These are phyloP conservation scores for Aspergillus brunneoviolaceus DNA, from an alignment of 2,329 filamentous ascomycete species.

Conservation along the genomic window DNA sequence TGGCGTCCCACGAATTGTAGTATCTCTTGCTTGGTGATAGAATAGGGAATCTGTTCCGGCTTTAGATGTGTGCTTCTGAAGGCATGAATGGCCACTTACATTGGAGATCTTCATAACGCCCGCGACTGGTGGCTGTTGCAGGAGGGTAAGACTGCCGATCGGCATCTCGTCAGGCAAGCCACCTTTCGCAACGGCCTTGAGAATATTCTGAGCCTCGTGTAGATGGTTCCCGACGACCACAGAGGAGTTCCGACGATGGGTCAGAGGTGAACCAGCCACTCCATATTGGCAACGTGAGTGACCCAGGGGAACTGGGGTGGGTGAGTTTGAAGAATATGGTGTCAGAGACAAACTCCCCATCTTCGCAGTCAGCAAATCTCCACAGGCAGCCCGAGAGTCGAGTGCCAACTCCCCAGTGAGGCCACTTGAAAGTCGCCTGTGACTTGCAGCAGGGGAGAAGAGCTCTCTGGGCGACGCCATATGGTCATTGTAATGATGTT, in stretches of 20 bases:
- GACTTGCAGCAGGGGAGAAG: background rate
- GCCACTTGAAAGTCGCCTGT: background rate
- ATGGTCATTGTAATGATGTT: background rate
- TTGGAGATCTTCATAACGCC: slow-evolving; percentile 40
- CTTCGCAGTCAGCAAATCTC: background rate
- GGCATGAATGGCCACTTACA: slow-evolving; percentile 26
- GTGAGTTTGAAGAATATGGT: background rate
- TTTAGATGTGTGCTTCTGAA: slow-evolving; percentile 5
- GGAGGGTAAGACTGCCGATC: slow-evolving; percentile 27
- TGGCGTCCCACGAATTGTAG: slow-evolving; percentile 48
- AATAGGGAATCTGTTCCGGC: slow-evolving; percentile 48
- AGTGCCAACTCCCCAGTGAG: background rate
- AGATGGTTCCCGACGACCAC: background rate
- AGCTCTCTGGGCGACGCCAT: background rate
- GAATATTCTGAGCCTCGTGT: background rate
- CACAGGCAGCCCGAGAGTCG: background rate
- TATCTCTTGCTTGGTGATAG: slow-evolving; percentile 51
- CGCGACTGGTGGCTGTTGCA: slow-evolving; percentile 19
- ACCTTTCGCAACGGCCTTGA: slow-evolving; percentile 15
- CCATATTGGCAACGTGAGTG: background rate
- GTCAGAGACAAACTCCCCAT: background rate
- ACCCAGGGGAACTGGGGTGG: background rate
- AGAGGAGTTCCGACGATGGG: background rate
- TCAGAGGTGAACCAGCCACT: background rate
- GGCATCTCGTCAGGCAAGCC: slow-evolving; percentile 26